Conservation (phyloP, 164 flowering plant species). For the Protea cynaroides region DNA sequence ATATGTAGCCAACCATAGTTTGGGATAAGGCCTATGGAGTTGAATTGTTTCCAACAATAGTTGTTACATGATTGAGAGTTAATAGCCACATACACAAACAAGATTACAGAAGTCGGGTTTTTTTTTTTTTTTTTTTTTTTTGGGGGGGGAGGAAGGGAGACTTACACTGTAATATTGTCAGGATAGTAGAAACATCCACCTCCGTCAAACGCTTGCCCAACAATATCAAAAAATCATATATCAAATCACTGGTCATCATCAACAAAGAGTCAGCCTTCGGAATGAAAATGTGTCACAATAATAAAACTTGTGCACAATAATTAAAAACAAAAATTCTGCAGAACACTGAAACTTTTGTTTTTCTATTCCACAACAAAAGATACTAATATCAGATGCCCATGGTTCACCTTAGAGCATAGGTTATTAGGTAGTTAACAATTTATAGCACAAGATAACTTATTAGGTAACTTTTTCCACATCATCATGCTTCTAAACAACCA, state of each 20-base stretch:
- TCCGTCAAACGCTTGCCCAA: conserved; percentile 77
- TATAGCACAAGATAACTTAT: too few relatives aligned
- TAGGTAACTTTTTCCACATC: too few relatives aligned
- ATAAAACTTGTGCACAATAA: not conserved
- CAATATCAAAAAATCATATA: conserved; percentile 69
- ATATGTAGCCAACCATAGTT: too few relatives aligned
- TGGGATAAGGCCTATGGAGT: too few relatives aligned
- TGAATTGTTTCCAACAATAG: too few relatives aligned
- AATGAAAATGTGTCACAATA: not conserved
- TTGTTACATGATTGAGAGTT: too few relatives aligned
- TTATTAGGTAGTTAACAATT: too few relatives aligned
- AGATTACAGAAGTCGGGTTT: not conserved
- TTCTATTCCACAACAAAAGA: not conserved
- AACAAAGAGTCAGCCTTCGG: conserved; percentile 2
- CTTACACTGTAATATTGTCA: conserved; percentile 83
- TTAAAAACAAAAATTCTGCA: too few relatives aligned
- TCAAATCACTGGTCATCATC: conserved; percentile 65
- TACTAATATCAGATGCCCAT: not conserved
- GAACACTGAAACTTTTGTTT: too few relatives aligned
- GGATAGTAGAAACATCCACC: conserved; percentile 81
- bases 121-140: too few relatives aligned
- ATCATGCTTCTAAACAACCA: too few relatives aligned
- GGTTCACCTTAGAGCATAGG: not conserved
- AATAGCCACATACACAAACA: not conserved
- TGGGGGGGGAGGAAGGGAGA: not conserved